These are phyloP conservation scores for Irpex sp. DNA, from an alignment of 1,284 basidiomycete genomes.

Conservation along the genomic window DNA sequence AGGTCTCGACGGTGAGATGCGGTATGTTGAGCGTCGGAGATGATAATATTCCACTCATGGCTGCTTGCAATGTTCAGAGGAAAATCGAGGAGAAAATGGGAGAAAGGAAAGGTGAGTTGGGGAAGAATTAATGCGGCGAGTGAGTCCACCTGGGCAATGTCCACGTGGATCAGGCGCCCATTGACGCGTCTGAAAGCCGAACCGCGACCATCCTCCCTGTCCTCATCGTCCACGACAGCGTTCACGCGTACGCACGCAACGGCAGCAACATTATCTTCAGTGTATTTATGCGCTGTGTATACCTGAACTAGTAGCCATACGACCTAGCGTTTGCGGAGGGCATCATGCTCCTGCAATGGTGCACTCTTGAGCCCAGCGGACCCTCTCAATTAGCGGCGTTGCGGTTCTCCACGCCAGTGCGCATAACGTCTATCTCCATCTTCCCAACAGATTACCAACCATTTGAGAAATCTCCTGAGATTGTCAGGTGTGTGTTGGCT, in stretches of 20 bases:
- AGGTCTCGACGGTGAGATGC: conserved; percentile 16
- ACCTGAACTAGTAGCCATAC: no score
- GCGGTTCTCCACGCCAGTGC: conserved; percentile 57
- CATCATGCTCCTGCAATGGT: conserved; percentile 61
- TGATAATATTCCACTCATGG: conserved; percentile 19
- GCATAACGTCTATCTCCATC: conserved; percentile 55
- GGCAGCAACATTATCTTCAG: neutral
- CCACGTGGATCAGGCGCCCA: neutral
- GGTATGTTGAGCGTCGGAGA: conserved; percentile 25
- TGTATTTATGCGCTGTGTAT: neutral
- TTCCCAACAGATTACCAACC: conserved; percentile 57
- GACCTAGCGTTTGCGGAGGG: no score
- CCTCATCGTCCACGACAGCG: neutral
- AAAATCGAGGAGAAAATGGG: no score
- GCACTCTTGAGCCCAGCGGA: conserved; percentile 53
- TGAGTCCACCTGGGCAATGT: neutral
- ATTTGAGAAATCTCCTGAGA: conserved; percentile 51
- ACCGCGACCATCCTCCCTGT: neutral
- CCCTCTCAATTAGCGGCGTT: conserved; percentile 56
- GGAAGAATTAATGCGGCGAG: neutral
- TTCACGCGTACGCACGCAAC: neutral
- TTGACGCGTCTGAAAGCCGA: neutral
- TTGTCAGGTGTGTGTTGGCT: conserved; percentile 50
- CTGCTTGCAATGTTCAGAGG: neutral
- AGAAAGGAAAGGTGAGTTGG: neutral